A percentile compares a stretch with the other conserved stretches of the same genome.
Evolutionary conservation across 73 alveolate species (phyloP).

Genomic region (Paramecium sexaurelia): DNA sequence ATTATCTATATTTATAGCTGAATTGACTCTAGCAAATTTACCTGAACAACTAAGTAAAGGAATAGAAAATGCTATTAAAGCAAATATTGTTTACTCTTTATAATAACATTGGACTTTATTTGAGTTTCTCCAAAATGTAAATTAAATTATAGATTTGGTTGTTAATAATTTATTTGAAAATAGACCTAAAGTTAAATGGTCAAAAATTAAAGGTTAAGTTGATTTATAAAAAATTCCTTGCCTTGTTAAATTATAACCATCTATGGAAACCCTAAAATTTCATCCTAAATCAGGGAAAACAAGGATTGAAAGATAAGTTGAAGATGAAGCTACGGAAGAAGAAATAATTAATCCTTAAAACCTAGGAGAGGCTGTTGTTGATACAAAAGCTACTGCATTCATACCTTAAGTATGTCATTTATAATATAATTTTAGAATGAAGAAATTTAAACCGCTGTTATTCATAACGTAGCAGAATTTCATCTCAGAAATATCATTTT

Average conservation of each 20-base stretch:
- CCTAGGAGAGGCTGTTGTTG: conserved; percentile 28
- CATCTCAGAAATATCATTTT: neutral
- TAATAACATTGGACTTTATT: neutral
- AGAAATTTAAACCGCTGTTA: neutral
- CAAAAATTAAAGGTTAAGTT: neutral
- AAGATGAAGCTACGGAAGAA: conserved; percentile 20
- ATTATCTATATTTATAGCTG: neutral
- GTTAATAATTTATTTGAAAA: neutral
- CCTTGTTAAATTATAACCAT: neutral
- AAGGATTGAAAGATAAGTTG: neutral
- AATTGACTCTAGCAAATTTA: neutral
- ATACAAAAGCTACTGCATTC: conserved; percentile 33
- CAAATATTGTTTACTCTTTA: neutral
- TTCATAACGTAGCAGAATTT: conserved; percentile 28
- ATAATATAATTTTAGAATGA: neutral
- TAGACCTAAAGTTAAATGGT: neutral
- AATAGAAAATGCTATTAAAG: neutral
- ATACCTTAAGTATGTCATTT: neutral
- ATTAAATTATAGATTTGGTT: neutral
- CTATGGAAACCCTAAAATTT: neutral
- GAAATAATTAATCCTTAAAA: conserved; percentile 29
- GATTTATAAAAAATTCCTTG: conserved; percentile 39
- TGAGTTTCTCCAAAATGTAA: neutral
- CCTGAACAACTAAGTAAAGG: neutral
- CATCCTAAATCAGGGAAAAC: conserved; percentile 51